Evolutionary conservation across 2,329 filamentous ascomycete genomes (phyloP).

Genomic region (Fusarium sp.): DNA sequence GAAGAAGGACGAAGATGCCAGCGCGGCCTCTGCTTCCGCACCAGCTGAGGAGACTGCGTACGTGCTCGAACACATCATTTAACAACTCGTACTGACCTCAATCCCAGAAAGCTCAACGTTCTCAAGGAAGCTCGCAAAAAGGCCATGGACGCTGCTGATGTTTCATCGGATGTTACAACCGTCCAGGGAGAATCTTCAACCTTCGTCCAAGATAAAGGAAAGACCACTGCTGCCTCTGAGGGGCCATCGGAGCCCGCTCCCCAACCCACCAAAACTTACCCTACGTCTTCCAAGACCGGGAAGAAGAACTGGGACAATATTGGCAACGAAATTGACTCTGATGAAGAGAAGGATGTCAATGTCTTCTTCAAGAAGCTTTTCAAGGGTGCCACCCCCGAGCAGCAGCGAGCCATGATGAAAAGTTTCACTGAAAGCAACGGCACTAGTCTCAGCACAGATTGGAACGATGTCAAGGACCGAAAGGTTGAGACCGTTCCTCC

Average conservation of each 20-base stretch:
- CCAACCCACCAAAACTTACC: slow-evolving; percentile 69
- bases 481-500: slow-evolving; percentile 80
- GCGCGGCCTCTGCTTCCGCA: not conserved
- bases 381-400: slow-evolving; percentile 79
- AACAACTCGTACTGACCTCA: slow-evolving; percentile 8
- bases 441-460: slow-evolving; percentile 91
- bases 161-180: not conserved
- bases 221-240: slow-evolving; percentile 5
- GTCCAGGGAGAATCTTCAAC: slow-evolving; percentile 6
- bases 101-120: slow-evolving; percentile 26
- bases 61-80: not conserved
- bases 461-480: slow-evolving; percentile 80
- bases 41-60: slow-evolving; percentile 39
- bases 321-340: slow-evolving; percentile 65
- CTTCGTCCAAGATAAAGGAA: slow-evolving; percentile 20
- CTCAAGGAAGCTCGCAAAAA: slow-evolving; percentile 43
- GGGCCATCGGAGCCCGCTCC: slow-evolving; percentile 22
- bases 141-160: slow-evolving; percentile 31
- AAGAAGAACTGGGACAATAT: slow-evolving; percentile 95
- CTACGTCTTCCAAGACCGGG: slow-evolving; percentile 85
- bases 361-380: slow-evolving; percentile 93
- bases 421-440: slow-evolving; percentile 95
- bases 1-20: slow-evolving; percentile 32
- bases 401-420: slow-evolving; percentile 96
- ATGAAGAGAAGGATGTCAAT: slow-evolving; percentile 74